Evolutionary conservation across 2,329 filamentous ascomycete species (phyloP).

Genomic region (Chaetothyriales sp.): DNA sequence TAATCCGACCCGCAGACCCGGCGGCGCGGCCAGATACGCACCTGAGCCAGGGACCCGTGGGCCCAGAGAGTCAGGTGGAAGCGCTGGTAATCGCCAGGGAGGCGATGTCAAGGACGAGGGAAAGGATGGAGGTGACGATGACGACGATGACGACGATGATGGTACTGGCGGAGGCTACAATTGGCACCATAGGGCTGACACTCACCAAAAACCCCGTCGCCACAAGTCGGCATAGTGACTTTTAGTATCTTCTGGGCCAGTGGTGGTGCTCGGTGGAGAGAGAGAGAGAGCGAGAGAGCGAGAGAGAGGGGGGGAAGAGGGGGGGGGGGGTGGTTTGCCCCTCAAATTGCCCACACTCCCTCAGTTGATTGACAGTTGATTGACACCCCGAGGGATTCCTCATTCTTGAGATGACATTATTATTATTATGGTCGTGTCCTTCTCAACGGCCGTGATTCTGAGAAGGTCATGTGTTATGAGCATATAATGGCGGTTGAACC

Average conservation of each 20-base stretch:
- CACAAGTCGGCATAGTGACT: neutral
- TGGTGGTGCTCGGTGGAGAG: neutral
- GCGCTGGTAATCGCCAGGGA: neutral
- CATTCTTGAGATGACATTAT: neutral
- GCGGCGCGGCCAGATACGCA: too few species aligned
- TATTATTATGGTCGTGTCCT: neutral
- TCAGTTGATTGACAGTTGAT: too few species aligned
- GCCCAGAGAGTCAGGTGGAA: neutral
- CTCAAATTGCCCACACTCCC: neutral
- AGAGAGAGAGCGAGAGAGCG: too few species aligned
- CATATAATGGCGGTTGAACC: neutral
- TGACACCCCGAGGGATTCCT: neutral
- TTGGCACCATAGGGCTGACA: neutral
- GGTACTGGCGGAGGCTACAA: neutral
- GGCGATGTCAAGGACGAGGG: neutral
- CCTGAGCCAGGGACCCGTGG: too few species aligned
- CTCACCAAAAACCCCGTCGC: neutral
- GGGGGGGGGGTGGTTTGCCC: neutral
- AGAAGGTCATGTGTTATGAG: conserved; percentile 2
- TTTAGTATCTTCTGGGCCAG: neutral
- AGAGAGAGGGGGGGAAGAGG: too few species aligned
- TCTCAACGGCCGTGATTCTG: neutral
- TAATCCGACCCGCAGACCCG: neutral
- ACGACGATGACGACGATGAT: neutral
- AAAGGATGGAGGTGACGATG: neutral